Base-by-base conservation (phyloP, 306 rosid genomes). In the Coriaria nepalensis region DNA sequence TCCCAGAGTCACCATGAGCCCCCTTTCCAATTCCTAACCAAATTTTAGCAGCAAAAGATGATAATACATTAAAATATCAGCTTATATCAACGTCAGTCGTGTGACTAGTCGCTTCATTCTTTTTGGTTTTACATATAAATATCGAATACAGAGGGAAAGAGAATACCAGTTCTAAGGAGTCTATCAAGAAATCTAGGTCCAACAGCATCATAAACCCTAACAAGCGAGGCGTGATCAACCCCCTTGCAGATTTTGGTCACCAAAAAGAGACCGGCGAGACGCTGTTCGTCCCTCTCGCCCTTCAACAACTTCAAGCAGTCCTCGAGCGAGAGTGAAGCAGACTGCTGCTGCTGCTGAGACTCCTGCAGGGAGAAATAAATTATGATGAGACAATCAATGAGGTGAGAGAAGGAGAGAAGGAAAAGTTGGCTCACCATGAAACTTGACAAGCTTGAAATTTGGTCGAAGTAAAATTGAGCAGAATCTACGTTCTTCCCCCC, bases 261-360 rank as follows among this genome's bases (percentile, higher is more conserved):
- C 10, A 90, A 74, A 50, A 84, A 85, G 46, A 90, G 95, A 6
- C 95, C 94, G 6, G 94, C 95, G 6, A 90, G 94, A 47, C 95
- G 87, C 50, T 90, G 95, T 58, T 81, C 95, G 49, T 85, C 98
- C 60, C 77, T 60, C 60, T 73, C 95, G 49, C 97, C 97, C 69
- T 73, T 77, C 70, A 90, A 51, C 2, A 90, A 71, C 77, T 81
- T 90, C 92, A 90, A 63, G 69, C 95, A 90, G 33, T 81, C 95
- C 43, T 84, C 94, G 5, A 90, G 67, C 59, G 65, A 46, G 59
- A 59, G 70, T 45, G 71, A 61, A 13, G 71, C 66, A 37, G 45
- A n/a, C 14, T 50, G 73, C 8, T 70, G 78, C 42, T 62, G 72
- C 49, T 47, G 76, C n/a, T n/a, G n/a, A n/a, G n/a, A n/a, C n/a